Base-by-base conservation (phyloP, 768 basidiomycete genomes). In the Phanerochaete sordida region DNA sequence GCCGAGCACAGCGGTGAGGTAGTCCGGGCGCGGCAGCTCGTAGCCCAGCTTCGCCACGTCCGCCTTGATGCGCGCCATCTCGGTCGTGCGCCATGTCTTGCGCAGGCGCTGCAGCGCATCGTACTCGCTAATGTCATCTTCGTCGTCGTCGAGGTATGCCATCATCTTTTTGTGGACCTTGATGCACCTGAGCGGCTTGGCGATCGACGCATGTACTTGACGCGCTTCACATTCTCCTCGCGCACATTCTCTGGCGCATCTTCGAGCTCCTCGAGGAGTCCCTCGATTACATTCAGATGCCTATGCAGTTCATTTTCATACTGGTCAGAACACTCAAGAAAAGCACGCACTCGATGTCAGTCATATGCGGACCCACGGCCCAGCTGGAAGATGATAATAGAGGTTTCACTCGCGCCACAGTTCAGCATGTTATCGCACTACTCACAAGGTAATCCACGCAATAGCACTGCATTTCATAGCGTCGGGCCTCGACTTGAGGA, bases 301-400 rank as follows among this genome's bases (percentile, higher is more conserved):
- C 62, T 63, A 31, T 3, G 24, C n/a, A 44, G 4, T 12, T 24
- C 7, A 21, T 13, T 33, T 11, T 43, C 8, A 19, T 9, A 31
- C 16, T 30, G 43, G n/a, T 35, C 37, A 35, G 26, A 39, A 15
- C 8, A 4, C 50, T 13, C 23, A 28, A 23, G 3, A 9, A 26
- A 4, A 48, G 9, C 2, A 63, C 65, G 7, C 52, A 72, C 65
- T 60, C 59, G n/a, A 70, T 51, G 19, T 67, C 61, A 53, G 68
- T 68, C 51, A 67, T 67, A 56, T 69, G 68, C 59, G 69, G 70
- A 13, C 71, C 71, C 2, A 58, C 68, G 1, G 71, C 69, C 66
- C 69, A 70, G 33, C 71, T 72, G 46, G 7, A 46, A 11, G 21
- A 13, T 7, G 44, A 19, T 9, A 19, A 33, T 23, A 55, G n/a